Conservation (phyloP, 2,329 filamentous ascomycete genomes). For the Pseudogymnoascus sp. region DNA sequence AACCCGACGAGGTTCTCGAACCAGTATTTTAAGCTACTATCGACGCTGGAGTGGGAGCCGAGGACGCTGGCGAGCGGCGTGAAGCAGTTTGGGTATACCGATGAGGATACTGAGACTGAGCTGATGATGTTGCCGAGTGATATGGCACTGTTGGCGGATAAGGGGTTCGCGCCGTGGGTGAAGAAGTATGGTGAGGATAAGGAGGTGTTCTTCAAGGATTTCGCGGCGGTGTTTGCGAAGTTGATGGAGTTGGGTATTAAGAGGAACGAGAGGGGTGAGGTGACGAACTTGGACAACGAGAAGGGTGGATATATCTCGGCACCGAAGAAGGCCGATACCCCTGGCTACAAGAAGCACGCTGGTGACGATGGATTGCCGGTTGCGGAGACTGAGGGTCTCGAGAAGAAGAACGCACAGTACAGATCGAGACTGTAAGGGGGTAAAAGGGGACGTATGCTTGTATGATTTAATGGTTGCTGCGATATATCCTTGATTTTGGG, state of each 20-base stretch:
- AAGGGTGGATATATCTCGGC: conserved; percentile 48
- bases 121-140: conserved; percentile 62
- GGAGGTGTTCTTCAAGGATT: conserved; percentile 53
- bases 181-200: conserved; percentile 51
- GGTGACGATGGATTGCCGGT: conserved; percentile 28
- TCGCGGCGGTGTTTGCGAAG: conserved; percentile 49
- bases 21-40: conserved; percentile 46
- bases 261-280: conserved; percentile 42
- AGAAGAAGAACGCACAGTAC: conserved; percentile 21
- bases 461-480: conserved; percentile 18
- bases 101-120: conserved; percentile 44
- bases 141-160: conserved; percentile 47
- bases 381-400: conserved; percentile 24
- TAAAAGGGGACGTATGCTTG: conserved; percentile 21
- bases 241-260: conserved; percentile 51
- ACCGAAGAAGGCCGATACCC: conserved; percentile 42
- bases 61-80: conserved; percentile 44
- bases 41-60: conserved; percentile 44
- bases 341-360: conserved; percentile 26
- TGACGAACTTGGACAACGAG: conserved; percentile 48
- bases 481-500: background rate
- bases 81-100: conserved; percentile 49
- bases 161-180: conserved; percentile 46
- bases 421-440: conserved; percentile 30
- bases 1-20: conserved; percentile 51